These are phyloP conservation scores for Aspergillus eucalypticola DNA, from an alignment of 2,329 filamentous ascomycete species.

Conservation along the genomic window DNA sequence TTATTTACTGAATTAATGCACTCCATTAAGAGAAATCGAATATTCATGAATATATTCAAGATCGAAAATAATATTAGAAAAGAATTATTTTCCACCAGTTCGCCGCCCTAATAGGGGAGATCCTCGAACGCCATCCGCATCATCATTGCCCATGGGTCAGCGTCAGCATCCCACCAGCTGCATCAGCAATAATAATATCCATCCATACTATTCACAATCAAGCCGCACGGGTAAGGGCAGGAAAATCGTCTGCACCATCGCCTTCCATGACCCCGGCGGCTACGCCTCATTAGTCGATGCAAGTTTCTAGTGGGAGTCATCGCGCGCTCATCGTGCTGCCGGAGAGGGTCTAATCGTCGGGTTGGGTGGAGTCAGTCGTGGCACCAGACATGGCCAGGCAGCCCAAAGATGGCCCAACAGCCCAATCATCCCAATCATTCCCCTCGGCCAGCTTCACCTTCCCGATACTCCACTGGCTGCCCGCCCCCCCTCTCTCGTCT, in stretches of 20 bases:
- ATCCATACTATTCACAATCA: not conserved
- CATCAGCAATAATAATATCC: too few relatives aligned
- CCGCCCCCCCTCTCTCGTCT: conserved; percentile 31
- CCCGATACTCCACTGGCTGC: conserved; percentile 20
- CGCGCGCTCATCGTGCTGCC: conserved; percentile 23
- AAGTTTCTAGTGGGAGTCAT: conserved; percentile 27
- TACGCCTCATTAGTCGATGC: conserved; percentile 35
- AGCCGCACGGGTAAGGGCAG: conserved; percentile 22
- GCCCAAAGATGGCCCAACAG: conserved; percentile 43
- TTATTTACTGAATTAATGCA: not conserved
- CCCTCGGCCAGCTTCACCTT: conserved; percentile 12
- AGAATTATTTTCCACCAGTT: not conserved
- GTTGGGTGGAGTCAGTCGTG: conserved; percentile 41
- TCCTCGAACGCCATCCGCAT: conserved; percentile 1
- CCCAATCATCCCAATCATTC: conserved; percentile 20
- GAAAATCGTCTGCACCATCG: conserved; percentile 15
- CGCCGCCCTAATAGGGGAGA: not conserved
- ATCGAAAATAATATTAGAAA: not conserved
- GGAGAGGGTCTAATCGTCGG: conserved; percentile 20
- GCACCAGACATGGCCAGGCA: conserved; percentile 39
- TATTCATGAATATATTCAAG: too few relatives aligned
- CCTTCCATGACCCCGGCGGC: conserved; percentile 12
- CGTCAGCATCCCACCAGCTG: not conserved
- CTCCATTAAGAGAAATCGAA: not conserved
- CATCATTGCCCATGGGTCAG: not conserved